Evolutionary conservation across 352 stramenopile genomes (phyloP), one percentile per base, ranked within the genome.

Genomic region (Phytophthora hybrid): DNA sequence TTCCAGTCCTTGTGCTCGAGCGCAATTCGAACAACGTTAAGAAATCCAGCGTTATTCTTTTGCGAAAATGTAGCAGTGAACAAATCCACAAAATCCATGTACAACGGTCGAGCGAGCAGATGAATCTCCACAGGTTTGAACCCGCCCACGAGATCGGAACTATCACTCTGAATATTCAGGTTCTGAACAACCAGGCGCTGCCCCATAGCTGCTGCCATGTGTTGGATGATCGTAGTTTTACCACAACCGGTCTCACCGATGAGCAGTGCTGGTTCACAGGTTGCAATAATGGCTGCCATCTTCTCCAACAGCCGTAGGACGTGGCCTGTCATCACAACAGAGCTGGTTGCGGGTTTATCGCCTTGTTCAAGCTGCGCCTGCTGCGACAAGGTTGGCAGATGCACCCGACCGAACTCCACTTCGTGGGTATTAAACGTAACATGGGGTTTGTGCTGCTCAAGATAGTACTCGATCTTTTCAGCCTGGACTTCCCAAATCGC

Each of bases 101-200:
- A 99, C 39, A 99, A 77, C 47, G 87, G 90, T 18, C 92, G 85
- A 16, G 96, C 97, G 31, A 99, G 79, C 39, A 99, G 81, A 53
- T 97, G 89, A 58, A 99, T 94, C 76, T 99, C 97, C 34, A 99
- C 95, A 11, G 98, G 98, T 74, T 99, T 98, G 83, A 98, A 99
- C 13, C 98, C 98, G 59, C 98, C 98, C 11, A 99, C 84, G 5
- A 99, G 87, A 82, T 99, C 98, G 5, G 97, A 98, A 54, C 95
- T 99, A 85, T 99, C 98, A 57, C 97, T 99, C 66, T 99, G 98
- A 29, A 99, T 96, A 66, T 98, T 99, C 51, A 99, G 85, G 84
- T 99, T 99, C 76, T 99, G 97, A 18, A 99, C 98, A 1, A 99
- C 88, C 14, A 99, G 81, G 16, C 82, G 91, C 69, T 98, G 90